These are phyloP conservation scores for Phytophthora sp. DNA, from an alignment of 352 stramenopile species.

Conservation along the genomic window DNA sequence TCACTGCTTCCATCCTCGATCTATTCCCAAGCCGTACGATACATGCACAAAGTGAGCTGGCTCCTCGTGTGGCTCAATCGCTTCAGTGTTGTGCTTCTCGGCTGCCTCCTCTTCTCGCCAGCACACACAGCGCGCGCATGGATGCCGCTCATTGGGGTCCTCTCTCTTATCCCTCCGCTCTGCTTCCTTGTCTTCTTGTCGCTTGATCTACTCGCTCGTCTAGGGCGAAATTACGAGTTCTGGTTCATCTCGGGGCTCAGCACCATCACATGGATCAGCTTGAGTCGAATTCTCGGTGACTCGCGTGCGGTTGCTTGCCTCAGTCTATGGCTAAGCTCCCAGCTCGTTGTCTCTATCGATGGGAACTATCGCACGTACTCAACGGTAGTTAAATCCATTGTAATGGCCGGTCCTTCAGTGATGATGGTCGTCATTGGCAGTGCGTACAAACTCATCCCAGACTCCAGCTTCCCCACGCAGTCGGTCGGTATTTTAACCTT, in stretches of 20 bases:
- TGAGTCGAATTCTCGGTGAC: conserved; percentile 34
- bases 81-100: conserved; percentile 18
- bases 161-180: conserved; percentile 14
- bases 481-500: conserved; percentile 15
- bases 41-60: conserved; percentile 14
- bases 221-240: conserved; percentile 33
- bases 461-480: conserved; percentile 11
- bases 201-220: conserved; percentile 23
- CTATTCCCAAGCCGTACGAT: background rate
- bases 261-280: conserved; percentile 32
- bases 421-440: conserved; percentile 29
- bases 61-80: conserved; percentile 21
- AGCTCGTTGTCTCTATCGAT: conserved; percentile 36
- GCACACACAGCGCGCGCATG: background rate
- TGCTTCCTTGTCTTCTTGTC: conserved; percentile 34
- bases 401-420: conserved; percentile 36
- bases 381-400: conserved; percentile 27
- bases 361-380: conserved; percentile 40
- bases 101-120: conserved; percentile 25
- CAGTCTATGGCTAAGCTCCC: conserved; percentile 29
- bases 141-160: conserved; percentile 11
- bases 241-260: conserved; percentile 45
- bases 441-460: conserved; percentile 25
- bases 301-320: conserved; percentile 28
- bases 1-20: background rate